These are phyloP conservation scores for Telopea speciosissima DNA, from an alignment of 177 flowering plant species.

Conservation along the genomic window DNA sequence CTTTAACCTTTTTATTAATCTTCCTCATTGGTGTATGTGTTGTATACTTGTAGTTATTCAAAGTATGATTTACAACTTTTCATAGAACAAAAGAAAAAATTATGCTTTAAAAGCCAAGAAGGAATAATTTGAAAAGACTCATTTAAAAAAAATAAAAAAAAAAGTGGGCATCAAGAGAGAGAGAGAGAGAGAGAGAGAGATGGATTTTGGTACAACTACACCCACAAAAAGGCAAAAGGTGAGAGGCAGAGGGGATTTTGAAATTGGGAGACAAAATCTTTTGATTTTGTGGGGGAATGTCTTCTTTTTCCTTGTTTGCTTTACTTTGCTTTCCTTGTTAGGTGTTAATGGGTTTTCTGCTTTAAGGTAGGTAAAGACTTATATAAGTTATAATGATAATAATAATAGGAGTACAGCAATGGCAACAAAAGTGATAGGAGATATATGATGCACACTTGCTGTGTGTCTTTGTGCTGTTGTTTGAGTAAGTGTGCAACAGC, in stretches of 20 bases:
- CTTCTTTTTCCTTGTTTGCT: neutral
- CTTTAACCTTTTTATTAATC: too few species aligned
- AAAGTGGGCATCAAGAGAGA: neutral
- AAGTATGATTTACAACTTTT: too few species aligned
- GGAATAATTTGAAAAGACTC: too few species aligned
- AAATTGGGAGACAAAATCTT: conserved; percentile 9
- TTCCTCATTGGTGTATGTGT: too few species aligned
- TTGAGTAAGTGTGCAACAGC: conserved; percentile 4
- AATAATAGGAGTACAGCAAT: neutral
- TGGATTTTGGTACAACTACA: neutral
- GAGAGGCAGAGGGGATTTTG: neutral
- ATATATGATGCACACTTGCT: neutral
- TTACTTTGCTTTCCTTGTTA: neutral
- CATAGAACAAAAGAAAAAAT: too few species aligned
- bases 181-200: neutral
- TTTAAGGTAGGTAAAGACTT: neutral
- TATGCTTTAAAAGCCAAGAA: neutral
- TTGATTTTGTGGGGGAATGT: conserved; percentile 18
- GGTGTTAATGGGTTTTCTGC: neutral
- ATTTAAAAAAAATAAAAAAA: too few species aligned
- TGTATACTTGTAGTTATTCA: too few species aligned
- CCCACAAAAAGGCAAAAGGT: neutral
- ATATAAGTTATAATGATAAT: too few species aligned
- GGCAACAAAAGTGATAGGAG: neutral
- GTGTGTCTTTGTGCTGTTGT: neutral